phyloP scores from a whole-genome alignment of 306 rosid species.

The Ammopiptanthus mongolicus region DNA sequence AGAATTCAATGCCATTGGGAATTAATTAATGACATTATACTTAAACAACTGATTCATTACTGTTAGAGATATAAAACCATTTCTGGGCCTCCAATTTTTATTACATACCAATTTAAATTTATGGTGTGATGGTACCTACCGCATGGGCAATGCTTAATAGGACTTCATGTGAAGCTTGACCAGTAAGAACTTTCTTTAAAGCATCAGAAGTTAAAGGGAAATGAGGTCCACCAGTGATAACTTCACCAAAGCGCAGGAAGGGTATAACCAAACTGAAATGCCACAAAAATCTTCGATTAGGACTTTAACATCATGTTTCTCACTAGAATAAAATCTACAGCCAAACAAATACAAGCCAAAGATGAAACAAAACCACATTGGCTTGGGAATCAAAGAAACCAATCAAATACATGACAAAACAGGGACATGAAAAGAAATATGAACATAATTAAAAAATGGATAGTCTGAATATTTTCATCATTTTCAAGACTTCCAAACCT shows the following conservation, averaged over 20 bases:
- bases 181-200: conserved; percentile 73
- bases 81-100: neutral
- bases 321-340: neutral
- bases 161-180: conserved; percentile 74
- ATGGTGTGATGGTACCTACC: conserved; percentile 46
- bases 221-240: conserved; percentile 66
- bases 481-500: neutral
- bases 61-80: neutral
- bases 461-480: neutral
- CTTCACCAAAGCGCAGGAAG: conserved; percentile 86
- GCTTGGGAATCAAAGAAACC: neutral
- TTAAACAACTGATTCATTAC: neutral
- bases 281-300: neutral
- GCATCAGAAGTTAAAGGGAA: conserved; percentile 87
- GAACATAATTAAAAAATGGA: neutral
- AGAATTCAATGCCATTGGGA: neutral
- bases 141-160: conserved; percentile 67
- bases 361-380: neutral
- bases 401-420: neutral
- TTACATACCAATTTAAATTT: neutral
- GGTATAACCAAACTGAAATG: conserved; percentile 74
- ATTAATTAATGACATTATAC: neutral
- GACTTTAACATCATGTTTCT: neutral
- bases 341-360: neutral
- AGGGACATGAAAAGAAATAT: neutral